Evolutionary conservation across 768 basidiomycete species (phyloP).

Genomic region (Rhodotorula sphaerocarpa): DNA sequence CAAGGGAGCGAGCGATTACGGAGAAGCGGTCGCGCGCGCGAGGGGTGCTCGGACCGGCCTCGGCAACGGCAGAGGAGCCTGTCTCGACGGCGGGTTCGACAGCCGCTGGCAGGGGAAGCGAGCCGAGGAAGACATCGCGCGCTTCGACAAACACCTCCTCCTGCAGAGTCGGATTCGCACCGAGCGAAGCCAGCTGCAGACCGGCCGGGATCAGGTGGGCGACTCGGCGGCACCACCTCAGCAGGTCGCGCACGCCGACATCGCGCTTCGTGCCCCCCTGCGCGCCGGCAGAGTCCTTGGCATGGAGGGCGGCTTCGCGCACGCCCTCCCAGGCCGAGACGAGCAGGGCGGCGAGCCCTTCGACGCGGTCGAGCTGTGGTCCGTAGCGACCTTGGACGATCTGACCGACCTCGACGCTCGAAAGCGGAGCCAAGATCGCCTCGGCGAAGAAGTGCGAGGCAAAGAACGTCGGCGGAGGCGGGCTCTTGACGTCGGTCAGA

Average conservation of each 20-base stretch:
- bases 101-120: conserved; percentile 48
- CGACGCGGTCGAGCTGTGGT: conserved; percentile 50
- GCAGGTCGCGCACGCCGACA: conserved; percentile 53
- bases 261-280: conserved; percentile 38
- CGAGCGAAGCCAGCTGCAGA: conserved; percentile 48
- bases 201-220: conserved; percentile 53
- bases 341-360: conserved; percentile 49
- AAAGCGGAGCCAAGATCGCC: conserved; percentile 57
- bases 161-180: conserved; percentile 65
- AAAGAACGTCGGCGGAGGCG: conserved; percentile 58
- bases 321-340: conserved; percentile 65
- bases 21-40: conserved; percentile 23
- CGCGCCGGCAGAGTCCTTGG: conserved; percentile 13
- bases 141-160: conserved; percentile 86
- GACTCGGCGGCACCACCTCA: conserved; percentile 62
- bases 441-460: conserved; percentile 78
- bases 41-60: conserved; percentile 58
- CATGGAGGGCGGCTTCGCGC: conserved; percentile 44
- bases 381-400: conserved; percentile 63
- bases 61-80: conserved; percentile 50
- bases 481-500: conserved; percentile 15
- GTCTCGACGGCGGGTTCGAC: conserved; percentile 50
- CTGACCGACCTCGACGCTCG: conserved; percentile 56
- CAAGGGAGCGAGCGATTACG: conserved; percentile 19
- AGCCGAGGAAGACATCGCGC: conserved; percentile 73